Percentiles rank a stretch among this genome's conserved stretches.
Conservation (phyloP, 2,329 filamentous ascomycete species). For the Ramularia collo-cygni region DNA sequence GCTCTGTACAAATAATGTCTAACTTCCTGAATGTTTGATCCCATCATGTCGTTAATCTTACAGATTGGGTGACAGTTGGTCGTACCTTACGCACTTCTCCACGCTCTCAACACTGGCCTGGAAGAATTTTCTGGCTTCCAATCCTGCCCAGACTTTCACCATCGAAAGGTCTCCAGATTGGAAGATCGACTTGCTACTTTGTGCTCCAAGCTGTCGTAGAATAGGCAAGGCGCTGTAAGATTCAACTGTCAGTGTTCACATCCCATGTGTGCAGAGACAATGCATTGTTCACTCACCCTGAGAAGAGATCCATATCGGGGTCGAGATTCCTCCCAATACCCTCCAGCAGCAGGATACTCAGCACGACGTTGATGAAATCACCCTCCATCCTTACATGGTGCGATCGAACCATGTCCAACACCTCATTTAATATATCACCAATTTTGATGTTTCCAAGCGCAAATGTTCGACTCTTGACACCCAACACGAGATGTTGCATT, state of each 20-base stretch:
- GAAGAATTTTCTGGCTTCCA: slow-evolving; percentile 82
- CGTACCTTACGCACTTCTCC: slow-evolving; percentile 85
- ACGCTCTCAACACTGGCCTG: slow-evolving; percentile 86
- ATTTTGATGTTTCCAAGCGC: slow-evolving; percentile 93
- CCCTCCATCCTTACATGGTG: slow-evolving; percentile 95
- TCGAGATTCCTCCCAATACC: slow-evolving; percentile 86
- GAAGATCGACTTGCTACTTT: slow-evolving; percentile 56
- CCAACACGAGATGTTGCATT: slow-evolving; percentile 92
- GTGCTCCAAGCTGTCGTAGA: slow-evolving; percentile 74
- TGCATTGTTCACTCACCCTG: slow-evolving; percentile 45
- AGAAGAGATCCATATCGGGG: slow-evolving; percentile 79
- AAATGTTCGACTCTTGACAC: slow-evolving; percentile 84
- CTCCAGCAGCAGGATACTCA: slow-evolving; percentile 87
- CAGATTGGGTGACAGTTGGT: slow-evolving; percentile 80
- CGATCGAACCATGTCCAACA: slow-evolving; percentile 79
- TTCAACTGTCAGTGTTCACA: neutral
- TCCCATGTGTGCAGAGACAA: too few species aligned
- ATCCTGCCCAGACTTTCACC: slow-evolving; percentile 82
- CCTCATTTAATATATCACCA: slow-evolving; percentile 86
- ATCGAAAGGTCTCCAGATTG: slow-evolving; percentile 52
- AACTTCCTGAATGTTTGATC: too few species aligned
- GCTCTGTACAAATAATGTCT: too few species aligned
- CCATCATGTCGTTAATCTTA: slow-evolving; percentile 32
- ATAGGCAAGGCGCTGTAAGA: slow-evolving; percentile 75
- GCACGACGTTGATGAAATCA: slow-evolving; percentile 96